phyloP scores from a whole-genome alignment of 208 protist genomes.

The Leishmania arabica region DNA sequence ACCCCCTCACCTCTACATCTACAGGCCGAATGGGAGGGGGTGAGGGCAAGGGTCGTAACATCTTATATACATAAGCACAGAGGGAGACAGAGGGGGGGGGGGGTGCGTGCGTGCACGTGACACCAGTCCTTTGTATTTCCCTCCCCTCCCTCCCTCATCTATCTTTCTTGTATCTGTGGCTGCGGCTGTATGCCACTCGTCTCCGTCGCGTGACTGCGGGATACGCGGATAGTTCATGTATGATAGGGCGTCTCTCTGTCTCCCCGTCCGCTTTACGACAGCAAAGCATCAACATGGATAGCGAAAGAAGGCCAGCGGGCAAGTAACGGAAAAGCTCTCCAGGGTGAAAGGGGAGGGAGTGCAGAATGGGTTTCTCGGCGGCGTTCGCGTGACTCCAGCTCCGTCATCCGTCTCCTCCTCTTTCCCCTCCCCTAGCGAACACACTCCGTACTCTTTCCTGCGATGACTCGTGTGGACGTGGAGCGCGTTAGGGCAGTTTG shows the following conservation, averaged over 20 bases:
- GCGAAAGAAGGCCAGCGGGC: not conserved
- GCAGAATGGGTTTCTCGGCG: not conserved
- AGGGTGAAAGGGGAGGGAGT: not conserved
- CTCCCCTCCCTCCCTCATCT: not conserved
- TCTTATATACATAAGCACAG: not conserved
- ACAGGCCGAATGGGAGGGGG: not conserved
- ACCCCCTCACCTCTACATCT: not conserved
- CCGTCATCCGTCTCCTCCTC: not conserved
- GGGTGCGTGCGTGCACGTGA: not conserved
- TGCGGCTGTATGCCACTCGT: not conserved
- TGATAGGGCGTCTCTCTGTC: not conserved
- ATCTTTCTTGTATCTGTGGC: not conserved
- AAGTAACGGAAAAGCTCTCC: not conserved
- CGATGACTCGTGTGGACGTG: not conserved
- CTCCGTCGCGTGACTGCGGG: no score
- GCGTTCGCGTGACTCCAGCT: not conserved
- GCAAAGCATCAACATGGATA: not conserved
- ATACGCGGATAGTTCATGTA: not conserved
- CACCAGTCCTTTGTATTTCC: not conserved
- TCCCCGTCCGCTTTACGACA: no score
- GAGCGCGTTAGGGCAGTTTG: not conserved
- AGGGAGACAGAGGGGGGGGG: no score
- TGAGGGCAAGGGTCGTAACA: not conserved
- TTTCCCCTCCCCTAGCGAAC: not conserved
- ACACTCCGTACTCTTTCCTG: not conserved